These are phyloP conservation scores for Amanita molliuscula DNA, from an alignment of 768 basidiomycete species.

Conservation along the genomic window DNA sequence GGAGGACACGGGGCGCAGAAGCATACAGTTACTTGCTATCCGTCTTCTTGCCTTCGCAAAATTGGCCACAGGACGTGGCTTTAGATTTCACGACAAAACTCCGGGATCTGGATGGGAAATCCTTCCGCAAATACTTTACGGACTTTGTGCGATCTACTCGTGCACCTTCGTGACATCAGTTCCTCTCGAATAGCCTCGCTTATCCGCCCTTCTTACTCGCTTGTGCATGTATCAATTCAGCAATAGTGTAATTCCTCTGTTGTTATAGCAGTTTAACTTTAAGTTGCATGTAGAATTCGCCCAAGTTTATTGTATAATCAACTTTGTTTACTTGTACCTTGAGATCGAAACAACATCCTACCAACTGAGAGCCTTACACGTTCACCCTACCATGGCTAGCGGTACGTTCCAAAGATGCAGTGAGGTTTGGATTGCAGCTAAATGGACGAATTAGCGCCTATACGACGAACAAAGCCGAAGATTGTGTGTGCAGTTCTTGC, in stretches of 20 bases:
- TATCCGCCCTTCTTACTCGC: not conserved
- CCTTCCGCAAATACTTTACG: constrained; percentile 79
- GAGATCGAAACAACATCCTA: not conserved
- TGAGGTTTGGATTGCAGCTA: not conserved
- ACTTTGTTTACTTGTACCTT: constrained; percentile 1
- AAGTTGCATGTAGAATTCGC: not conserved
- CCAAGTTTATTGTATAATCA: not conserved
- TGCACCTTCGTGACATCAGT: constrained; percentile 38
- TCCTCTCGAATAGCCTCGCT: not conserved
- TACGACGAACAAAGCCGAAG: constrained; percentile 4
- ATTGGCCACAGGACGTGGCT: constrained; percentile 73
- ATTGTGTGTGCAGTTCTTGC: constrained; percentile 7
- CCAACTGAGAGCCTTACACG: not conserved
- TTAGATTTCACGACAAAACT: constrained; percentile 71
- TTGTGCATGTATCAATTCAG: not conserved
- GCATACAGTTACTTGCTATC: constrained; percentile 70
- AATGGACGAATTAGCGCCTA: not conserved
- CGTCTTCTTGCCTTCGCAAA: constrained; percentile 80
- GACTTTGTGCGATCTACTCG: constrained; percentile 74
- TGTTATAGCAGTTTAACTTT: not conserved
- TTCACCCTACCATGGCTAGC: constrained; percentile 9
- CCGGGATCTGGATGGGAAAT: constrained; percentile 62
- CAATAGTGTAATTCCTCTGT: constrained; percentile 1
- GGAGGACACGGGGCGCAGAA: constrained; percentile 71
- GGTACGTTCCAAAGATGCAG: constrained; percentile 7